Conservation (phyloP, 495 filamentous ascomycete species). For the Rusavskia elegans region DNA sequence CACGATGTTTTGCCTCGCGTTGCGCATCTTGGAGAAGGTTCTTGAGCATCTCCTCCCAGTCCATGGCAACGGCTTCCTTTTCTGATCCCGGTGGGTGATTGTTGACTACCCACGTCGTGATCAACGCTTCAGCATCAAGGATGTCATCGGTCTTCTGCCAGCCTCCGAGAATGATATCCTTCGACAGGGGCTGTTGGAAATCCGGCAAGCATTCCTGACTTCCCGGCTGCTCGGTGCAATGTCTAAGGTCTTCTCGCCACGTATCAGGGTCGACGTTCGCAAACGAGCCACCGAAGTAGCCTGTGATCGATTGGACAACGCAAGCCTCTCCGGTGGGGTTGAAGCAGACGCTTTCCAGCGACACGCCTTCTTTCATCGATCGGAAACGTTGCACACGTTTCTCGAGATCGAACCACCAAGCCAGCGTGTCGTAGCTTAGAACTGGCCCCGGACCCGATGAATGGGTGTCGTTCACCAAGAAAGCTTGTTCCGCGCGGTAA, state of each 20-base stretch:
- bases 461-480: constrained; percentile 76
- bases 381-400: constrained; percentile 50
- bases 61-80: constrained; percentile 55
- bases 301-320: constrained; percentile 78
- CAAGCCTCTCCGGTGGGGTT: constrained; percentile 82
- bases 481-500: constrained; percentile 83
- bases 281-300: constrained; percentile 63
- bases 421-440: constrained; percentile 69
- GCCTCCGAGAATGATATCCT: constrained; percentile 74
- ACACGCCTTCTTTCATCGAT: constrained; percentile 43
- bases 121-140: constrained; percentile 61
- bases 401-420: constrained; percentile 93
- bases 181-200: constrained; percentile 72
- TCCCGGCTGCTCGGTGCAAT: constrained; percentile 63
- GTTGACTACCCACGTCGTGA: constrained; percentile 92
- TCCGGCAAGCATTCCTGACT: constrained; percentile 58
- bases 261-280: constrained; percentile 39
- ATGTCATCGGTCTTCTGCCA: constrained; percentile 50
- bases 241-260: constrained; percentile 52
- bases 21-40: constrained; percentile 54
- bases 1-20: constrained; percentile 60
- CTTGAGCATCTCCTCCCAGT: constrained; percentile 74
- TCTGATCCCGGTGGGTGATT: constrained; percentile 61
- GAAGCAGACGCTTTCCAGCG: constrained; percentile 76
- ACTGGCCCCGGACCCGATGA: constrained; percentile 51